Conservation (phyloP, 768 basidiomycete species). For the Termitomyces sp. region DNA sequence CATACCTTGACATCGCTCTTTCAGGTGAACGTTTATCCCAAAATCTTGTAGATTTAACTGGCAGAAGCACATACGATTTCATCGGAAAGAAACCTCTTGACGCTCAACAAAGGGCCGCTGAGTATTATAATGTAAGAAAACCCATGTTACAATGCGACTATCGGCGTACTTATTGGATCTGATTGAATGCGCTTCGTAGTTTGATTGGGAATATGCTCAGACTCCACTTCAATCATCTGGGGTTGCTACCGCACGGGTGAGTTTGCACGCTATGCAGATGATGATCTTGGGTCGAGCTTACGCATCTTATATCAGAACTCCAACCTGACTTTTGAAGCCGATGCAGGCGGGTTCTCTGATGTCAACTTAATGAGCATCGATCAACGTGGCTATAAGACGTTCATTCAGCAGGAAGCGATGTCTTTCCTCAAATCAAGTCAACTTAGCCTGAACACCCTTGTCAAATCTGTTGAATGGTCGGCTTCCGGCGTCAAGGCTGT, state of each 20-base stretch:
- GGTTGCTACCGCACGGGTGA: conserved; percentile 47
- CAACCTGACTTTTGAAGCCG: conserved; percentile 52
- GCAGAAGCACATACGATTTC: conserved; percentile 50
- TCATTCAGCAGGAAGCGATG: conserved; percentile 53
- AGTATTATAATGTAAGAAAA: conserved; percentile 46
- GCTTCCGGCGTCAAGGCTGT: too few species aligned
- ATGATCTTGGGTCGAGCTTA: too few species aligned
- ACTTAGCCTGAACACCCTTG: conserved; percentile 34
- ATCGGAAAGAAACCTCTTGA: conserved; percentile 42
- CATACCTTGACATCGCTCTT: background rate
- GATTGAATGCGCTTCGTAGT: conserved; percentile 16
- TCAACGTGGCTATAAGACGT: conserved; percentile 35
- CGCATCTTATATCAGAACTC: conserved; percentile 36
- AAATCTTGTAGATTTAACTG: conserved; percentile 48
- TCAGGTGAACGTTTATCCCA: conserved; percentile 41
- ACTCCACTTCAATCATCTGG: too few species aligned
- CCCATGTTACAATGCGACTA: background rate
- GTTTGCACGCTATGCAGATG: too few species aligned
- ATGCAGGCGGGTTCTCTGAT: conserved; percentile 49
- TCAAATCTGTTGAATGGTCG: too few species aligned
- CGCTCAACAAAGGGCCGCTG: conserved; percentile 44
- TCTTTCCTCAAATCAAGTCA: conserved; percentile 48
- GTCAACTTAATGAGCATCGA: conserved; percentile 39
- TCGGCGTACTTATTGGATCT: too few species aligned
- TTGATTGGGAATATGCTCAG: conserved; percentile 25